Base-by-base conservation (phyloP, 2,329 filamentous ascomycete genomes). In the Paracamarosporium sp. region DNA sequence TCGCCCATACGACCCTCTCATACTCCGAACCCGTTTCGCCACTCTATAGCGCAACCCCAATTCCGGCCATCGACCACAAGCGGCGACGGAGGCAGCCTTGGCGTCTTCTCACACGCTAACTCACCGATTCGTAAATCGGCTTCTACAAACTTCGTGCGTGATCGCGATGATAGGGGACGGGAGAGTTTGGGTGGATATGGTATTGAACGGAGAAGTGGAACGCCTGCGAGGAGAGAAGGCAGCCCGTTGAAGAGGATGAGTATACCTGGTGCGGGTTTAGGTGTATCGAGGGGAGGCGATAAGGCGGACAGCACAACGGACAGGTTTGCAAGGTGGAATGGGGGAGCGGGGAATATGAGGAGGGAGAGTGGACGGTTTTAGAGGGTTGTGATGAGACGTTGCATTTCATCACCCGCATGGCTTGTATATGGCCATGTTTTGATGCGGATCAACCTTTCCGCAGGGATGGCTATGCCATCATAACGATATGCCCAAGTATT, bases 111-210 rank as follows among this genome's bases (percentile, higher is more conserved):
- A 5, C 92, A 96, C 73, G 88, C 88, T 5, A 90, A 89, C 38
- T 96, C 92, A 11, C 94, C 94, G 0, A 76, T 98, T 12, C 90
- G 92, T 68, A 97, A 96, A 74, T 84, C 90, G 1, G 87, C 81
- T 66, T 91, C 80, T 76, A 86, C 76, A 76, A 90, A 82, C 55
- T 76, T 77, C 54, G 59, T 79, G 8, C 61, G 76, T 20, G 71
- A 76, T 24, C 61, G 76, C 24, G 71, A 76, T 20, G 70, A 68
- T 9, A 54, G 66, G 13, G 50, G 56, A 41, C 53, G 64, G 44
- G 62, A 68, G 17, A 62, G 67, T 31, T 41, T 68, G 2, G 59
- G 67, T 5, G 70, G 69, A 1, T 58, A 62, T 17, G 66, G 67
- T 15, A 13, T 35, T 13, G 68, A 73, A 54, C 63, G 67, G 43